phyloP scores from a whole-genome alignment of 2,329 filamentous ascomycete species.

The Claviceps digitariae region DNA sequence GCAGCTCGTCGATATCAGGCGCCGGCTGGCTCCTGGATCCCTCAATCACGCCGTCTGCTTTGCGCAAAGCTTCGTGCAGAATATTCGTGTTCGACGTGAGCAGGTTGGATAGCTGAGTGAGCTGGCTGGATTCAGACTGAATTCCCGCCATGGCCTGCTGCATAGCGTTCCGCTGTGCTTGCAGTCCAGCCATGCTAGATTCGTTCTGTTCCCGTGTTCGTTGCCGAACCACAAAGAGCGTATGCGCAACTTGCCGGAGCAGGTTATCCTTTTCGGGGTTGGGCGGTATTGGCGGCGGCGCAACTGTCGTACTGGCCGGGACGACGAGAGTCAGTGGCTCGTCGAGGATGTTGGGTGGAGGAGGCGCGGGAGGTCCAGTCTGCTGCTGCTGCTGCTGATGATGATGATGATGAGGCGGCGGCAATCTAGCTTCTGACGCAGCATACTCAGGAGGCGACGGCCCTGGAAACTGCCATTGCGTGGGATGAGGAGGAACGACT shows the following conservation, averaged over 20 bases:
- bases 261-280: conserved; percentile 93
- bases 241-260: conserved; percentile 58
- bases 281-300: conserved; percentile 77
- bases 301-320: conserved; percentile 34
- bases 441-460: conserved; percentile 8
- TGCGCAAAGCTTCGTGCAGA: conserved; percentile 60
- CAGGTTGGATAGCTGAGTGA: conserved; percentile 57
- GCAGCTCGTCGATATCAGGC: conserved; percentile 74
- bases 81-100: conserved; percentile 67
- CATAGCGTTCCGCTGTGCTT: conserved; percentile 69
- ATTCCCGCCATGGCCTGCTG: conserved; percentile 53
- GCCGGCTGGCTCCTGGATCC: conserved; percentile 54
- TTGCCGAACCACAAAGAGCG: conserved; percentile 55
- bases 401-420: neutral
- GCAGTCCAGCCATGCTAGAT: conserved; percentile 59
- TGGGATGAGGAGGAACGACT: conserved; percentile 7
- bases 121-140: conserved; percentile 57
- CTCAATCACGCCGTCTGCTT: conserved; percentile 66
- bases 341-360: conserved; percentile 39
- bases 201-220: conserved; percentile 58
- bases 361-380: conserved; percentile 7
- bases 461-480: conserved; percentile 9
- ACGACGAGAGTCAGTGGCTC: conserved; percentile 40
- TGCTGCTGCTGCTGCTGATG: neutral
- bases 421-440: conserved; percentile 3